Conservation (phyloP, 2,329 filamentous ascomycete species). For the Thielaviopsis musarum region DNA sequence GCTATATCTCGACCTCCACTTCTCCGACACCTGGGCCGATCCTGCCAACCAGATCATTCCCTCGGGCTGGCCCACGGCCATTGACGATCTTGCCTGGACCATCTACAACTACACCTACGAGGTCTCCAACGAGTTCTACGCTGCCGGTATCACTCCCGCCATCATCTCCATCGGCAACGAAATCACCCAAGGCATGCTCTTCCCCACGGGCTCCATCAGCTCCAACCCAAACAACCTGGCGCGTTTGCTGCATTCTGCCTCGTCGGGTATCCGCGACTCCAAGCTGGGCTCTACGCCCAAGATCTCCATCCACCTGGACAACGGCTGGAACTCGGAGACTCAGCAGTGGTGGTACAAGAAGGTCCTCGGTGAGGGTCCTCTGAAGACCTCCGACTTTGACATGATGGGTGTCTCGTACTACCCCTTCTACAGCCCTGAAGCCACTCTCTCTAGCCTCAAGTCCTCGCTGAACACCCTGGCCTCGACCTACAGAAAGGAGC, state of each 20-base stretch:
- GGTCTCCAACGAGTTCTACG: conserved; percentile 43
- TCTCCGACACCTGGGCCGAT: conserved; percentile 56
- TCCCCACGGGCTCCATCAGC: conserved; percentile 40
- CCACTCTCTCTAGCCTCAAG: conserved; percentile 40
- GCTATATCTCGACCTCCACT: conserved; percentile 47
- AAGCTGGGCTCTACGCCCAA: conserved; percentile 37
- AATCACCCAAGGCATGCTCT: conserved; percentile 50
- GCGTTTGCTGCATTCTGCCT: conserved; percentile 44
- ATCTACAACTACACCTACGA: conserved; percentile 53
- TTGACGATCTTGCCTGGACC: conserved; percentile 40
- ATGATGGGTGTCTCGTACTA: conserved; percentile 60
- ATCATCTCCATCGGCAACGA: conserved; percentile 62
- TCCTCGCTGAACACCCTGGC: conserved; percentile 41
- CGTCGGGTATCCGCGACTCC: conserved; percentile 48
- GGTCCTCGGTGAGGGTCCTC: conserved; percentile 32
- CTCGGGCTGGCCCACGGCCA: conserved; percentile 42
- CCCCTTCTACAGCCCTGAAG: conserved; percentile 47
- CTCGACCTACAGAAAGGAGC: conserved; percentile 43
- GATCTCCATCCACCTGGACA: conserved; percentile 61
- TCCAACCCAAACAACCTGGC: conserved; percentile 42
- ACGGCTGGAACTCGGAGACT: conserved; percentile 54
- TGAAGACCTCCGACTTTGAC: conserved; percentile 43
- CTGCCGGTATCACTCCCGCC: conserved; percentile 34
- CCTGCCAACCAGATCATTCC: conserved; percentile 46
- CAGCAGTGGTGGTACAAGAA: conserved; percentile 50